A percentile compares a stretch with the other conserved stretches of the same genome.
phyloP scores from a whole-genome alignment of 1,284 basidiomycete genomes.

The Sporisorium scitamineum region DNA sequence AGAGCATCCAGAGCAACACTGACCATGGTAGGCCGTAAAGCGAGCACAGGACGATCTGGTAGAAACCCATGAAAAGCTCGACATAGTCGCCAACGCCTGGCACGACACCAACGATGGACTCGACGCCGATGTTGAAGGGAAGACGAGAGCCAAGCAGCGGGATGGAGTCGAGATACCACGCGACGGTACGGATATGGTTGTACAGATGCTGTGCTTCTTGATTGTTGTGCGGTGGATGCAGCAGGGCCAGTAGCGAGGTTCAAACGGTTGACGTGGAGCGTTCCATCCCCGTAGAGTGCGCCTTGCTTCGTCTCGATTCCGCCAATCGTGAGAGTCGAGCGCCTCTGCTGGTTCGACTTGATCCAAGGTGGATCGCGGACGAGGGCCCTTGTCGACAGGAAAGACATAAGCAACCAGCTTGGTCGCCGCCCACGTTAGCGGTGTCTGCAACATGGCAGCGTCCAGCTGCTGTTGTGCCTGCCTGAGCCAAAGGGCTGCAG shows the following conservation, averaged over 20 bases:
- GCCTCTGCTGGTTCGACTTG: conserved; percentile 3
- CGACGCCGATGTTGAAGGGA: conserved; percentile 58
- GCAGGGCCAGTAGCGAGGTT: conserved; percentile 24
- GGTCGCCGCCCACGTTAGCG: conserved; percentile 23
- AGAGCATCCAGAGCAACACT: conserved; percentile 59
- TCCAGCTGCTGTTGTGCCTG: neutral
- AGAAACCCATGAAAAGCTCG: conserved; percentile 61
- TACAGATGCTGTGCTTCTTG: conserved; percentile 66
- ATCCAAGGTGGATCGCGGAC: conserved; percentile 25
- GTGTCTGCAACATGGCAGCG: conserved; percentile 12
- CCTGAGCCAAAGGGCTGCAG: neutral
- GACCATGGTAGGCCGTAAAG: conserved; percentile 61
- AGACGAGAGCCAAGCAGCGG: conserved; percentile 40
- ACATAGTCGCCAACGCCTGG: conserved; percentile 64
- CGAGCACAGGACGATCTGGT: conserved; percentile 61
- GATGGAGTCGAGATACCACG: conserved; percentile 58
- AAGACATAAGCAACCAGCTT: conserved; percentile 19
- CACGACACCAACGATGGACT: conserved; percentile 57
- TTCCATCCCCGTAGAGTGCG: neutral
- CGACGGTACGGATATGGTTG: conserved; percentile 62
- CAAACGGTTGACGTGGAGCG: conserved; percentile 4
- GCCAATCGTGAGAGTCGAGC: conserved; percentile 1
- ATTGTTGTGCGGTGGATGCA: conserved; percentile 21
- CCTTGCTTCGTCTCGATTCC: conserved; percentile 10
- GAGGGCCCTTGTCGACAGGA: conserved; percentile 16